phyloP scores from a whole-genome alignment of 805 yeast genomes.

The Kuraishia cidri region DNA sequence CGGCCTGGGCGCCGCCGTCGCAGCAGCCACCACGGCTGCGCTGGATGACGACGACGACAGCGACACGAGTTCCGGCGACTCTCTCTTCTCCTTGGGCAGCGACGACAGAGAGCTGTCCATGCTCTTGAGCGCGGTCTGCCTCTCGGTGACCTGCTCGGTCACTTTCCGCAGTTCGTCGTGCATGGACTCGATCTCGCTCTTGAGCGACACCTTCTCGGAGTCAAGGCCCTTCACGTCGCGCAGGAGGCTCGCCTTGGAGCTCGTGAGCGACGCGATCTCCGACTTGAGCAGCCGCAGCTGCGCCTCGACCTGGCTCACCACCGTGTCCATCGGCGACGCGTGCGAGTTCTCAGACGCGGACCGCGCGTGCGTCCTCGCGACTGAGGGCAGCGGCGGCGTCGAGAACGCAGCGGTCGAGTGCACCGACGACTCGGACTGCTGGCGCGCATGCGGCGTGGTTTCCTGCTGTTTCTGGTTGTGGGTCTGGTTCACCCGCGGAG shows the following conservation, averaged over 20 bases:
- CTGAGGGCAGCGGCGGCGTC: background rate
- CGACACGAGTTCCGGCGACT: no score
- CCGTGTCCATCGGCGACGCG: background rate
- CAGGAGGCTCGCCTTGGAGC: no score
- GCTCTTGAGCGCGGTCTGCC: background rate
- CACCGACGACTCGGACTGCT: background rate
- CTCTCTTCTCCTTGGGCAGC: no score
- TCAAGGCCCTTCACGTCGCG: no score
- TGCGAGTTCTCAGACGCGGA: background rate
- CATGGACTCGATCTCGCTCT: background rate
- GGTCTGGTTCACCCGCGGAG: background rate
- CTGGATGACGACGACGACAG: background rate
- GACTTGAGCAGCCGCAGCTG: background rate
- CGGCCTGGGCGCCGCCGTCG: background rate
- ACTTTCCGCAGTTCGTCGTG: background rate
- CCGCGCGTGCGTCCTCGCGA: background rate
- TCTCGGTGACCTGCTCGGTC: background rate
- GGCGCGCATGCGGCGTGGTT: background rate
- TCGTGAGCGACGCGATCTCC: background rate
- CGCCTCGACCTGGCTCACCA: background rate
- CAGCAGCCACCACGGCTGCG: conserved; percentile 2
- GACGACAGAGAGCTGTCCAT: conserved; percentile 2
- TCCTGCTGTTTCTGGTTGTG: background rate
- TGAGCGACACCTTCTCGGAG: background rate
- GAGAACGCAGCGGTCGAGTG: background rate